Conservation (phyloP, 2,329 filamentous ascomycete genomes). For the Pseudocercospora vitis region DNA sequence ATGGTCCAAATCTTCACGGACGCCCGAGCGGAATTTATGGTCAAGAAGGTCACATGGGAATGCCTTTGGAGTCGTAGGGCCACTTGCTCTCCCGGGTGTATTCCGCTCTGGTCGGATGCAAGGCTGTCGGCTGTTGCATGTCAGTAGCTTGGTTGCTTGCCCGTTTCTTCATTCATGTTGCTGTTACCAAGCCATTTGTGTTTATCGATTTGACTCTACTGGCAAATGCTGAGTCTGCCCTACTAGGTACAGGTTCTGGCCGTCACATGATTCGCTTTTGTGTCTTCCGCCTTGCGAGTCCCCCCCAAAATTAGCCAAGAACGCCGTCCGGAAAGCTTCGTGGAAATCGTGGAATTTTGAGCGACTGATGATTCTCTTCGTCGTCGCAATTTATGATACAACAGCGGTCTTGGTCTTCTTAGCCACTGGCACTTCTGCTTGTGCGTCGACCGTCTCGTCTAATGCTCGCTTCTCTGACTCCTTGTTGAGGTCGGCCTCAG, state of each 20-base stretch:
- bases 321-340: constrained; percentile 3
- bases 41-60: too few species aligned
- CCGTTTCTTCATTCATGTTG: too few species aligned
- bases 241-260: constrained; percentile 8
- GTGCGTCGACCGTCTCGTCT: constrained; percentile 46
- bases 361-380: not conserved
- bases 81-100: too few species aligned
- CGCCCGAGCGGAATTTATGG: too few species aligned
- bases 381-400: constrained; percentile 38
- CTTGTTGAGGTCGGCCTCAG: constrained; percentile 55
- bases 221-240: constrained; percentile 8
- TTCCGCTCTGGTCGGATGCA: too few species aligned
- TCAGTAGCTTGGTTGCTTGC: too few species aligned
- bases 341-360: constrained; percentile 1
- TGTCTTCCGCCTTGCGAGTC: constrained; percentile 5
- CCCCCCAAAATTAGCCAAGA: not conserved
- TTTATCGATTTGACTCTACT: constrained; percentile 3
- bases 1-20: too few species aligned
- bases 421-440: constrained; percentile 47
- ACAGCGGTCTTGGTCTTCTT: constrained; percentile 52
- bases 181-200: too few species aligned
- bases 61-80: too few species aligned
- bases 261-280: constrained; percentile 4
- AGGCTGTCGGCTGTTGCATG: too few species aligned
- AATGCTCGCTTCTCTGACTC: constrained; percentile 52